Evolutionary conservation across 306 rosid species (phyloP).

Genomic region (Elaeagnus macrophylla): DNA sequence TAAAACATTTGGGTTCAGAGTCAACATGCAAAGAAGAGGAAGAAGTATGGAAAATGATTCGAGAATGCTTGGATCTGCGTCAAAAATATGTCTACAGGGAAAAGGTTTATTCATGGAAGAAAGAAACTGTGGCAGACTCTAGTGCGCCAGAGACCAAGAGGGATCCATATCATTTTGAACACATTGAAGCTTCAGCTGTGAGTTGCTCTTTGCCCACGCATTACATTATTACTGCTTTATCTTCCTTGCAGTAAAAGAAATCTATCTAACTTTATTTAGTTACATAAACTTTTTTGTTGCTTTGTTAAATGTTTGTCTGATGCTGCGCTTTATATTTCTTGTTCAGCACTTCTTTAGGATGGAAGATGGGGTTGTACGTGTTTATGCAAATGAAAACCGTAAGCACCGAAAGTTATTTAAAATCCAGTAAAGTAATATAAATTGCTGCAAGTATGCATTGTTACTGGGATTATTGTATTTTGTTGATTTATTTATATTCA

Average conservation of each 20-base stretch:
- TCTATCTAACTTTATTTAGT: constrained; percentile 9
- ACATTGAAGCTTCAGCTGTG: constrained; percentile 28
- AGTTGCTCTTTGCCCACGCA: constrained; percentile 9
- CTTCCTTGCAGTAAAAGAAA: constrained; percentile 5
- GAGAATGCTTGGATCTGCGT: constrained; percentile 37
- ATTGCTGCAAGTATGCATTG: background rate
- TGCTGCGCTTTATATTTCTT: constrained; percentile 12
- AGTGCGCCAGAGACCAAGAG: constrained; percentile 14
- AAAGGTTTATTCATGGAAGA: constrained; percentile 26
- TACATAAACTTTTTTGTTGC: constrained; percentile 12
- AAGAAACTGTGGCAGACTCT: constrained; percentile 7
- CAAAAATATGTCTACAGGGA: constrained; percentile 26
- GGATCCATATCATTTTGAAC: constrained; percentile 33
- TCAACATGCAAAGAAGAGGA: constrained; percentile 30
- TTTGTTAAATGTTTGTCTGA: constrained; percentile 17
- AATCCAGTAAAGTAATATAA: constrained; percentile 1
- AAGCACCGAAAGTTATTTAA: constrained; percentile 14
- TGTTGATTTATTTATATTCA: constrained; percentile 1
- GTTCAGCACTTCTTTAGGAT: constrained; percentile 59
- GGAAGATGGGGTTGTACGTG: constrained; percentile 66
- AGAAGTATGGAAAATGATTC: constrained; percentile 27
- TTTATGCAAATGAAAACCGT: constrained; percentile 64
- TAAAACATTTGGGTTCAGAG: constrained; percentile 11
- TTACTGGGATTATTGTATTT: background rate
- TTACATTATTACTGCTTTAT: constrained; percentile 3